Conservation (phyloP, 768 basidiomycete species). For the Pisolithus orientalis region DNA sequence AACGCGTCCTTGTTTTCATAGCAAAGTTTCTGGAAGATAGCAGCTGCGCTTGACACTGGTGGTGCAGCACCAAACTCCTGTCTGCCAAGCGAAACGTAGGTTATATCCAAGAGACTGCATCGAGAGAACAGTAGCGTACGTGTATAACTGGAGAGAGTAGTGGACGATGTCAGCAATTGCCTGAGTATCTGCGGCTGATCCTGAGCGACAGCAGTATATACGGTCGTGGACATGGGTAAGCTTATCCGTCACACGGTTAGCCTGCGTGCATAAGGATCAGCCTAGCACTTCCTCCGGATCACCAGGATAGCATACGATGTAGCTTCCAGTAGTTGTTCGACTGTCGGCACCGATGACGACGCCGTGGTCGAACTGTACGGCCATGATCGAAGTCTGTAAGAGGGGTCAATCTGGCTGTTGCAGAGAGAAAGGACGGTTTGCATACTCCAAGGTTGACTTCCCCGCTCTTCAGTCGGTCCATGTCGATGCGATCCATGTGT, state of each 20-base stretch:
- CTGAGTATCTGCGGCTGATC: constrained; percentile 97
- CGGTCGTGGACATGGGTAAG: constrained; percentile 94
- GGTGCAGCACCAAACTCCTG: constrained; percentile 62
- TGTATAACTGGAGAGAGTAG: constrained; percentile 69
- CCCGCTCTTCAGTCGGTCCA: constrained; percentile 83
- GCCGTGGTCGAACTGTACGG: constrained; percentile 91
- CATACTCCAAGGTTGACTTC: constrained; percentile 96
- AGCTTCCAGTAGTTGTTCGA: constrained; percentile 94
- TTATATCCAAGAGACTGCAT: not conserved
- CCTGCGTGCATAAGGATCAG: constrained; percentile 39
- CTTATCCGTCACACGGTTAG: constrained; percentile 98
- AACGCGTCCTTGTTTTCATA: constrained; percentile 91
- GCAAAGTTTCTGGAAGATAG: constrained; percentile 79
- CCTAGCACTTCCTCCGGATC: not conserved
- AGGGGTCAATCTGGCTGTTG: not conserved
- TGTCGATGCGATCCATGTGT: constrained; percentile 63
- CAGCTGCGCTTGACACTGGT: constrained; percentile 75
- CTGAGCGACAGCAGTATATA: constrained; percentile 98
- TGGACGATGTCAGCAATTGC: constrained; percentile 91
- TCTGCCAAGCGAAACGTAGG: constrained; percentile 22
- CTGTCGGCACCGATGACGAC: constrained; percentile 97
- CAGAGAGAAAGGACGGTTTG: constrained; percentile 10
- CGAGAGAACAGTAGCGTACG: constrained; percentile 37
- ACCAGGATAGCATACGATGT: constrained; percentile 60
- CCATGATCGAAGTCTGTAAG: constrained; percentile 96